These are phyloP conservation scores for Lantana camara DNA, from an alignment of 257 asterid species.

Conservation along the genomic window DNA sequence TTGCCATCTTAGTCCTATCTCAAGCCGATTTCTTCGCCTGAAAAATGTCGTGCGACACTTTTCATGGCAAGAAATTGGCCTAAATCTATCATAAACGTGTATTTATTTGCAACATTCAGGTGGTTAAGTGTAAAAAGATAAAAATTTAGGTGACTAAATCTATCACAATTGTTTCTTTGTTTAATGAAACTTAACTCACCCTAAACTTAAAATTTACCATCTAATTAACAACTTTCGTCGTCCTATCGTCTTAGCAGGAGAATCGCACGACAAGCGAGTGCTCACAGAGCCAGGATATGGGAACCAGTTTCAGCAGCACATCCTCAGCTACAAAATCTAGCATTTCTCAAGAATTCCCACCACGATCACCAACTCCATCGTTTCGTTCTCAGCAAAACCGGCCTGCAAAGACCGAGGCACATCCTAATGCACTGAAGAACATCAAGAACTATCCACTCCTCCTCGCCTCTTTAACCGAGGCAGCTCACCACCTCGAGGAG, in stretches of 20 bases:
- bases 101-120: too few relatives aligned
- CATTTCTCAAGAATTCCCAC: conserved; percentile 39
- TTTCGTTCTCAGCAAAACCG: conserved; percentile 47
- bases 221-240: background rate
- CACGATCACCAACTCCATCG: conserved; percentile 62
- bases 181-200: too few relatives aligned
- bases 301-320: conserved; percentile 44
- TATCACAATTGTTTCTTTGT: too few relatives aligned
- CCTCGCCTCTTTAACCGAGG: conserved; percentile 74
- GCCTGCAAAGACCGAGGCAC: conserved; percentile 78
- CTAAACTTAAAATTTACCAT: background rate
- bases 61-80: too few relatives aligned
- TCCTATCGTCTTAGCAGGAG: conserved; percentile 38
- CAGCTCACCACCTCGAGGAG: conserved; percentile 69
- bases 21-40: too few relatives aligned
- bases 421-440: conserved; percentile 85
- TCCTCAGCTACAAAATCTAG: conserved; percentile 35
- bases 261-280: conserved; percentile 25
- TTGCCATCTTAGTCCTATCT: too few relatives aligned
- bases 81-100: too few relatives aligned
- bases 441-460: conserved; percentile 83
- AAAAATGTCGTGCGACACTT: too few relatives aligned
- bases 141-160: too few relatives aligned
- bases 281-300: conserved; percentile 38
- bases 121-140: too few relatives aligned